These are phyloP conservation scores for Nakazawaea populi DNA, from an alignment of 805 yeast genomes.

Conservation along the genomic window DNA sequence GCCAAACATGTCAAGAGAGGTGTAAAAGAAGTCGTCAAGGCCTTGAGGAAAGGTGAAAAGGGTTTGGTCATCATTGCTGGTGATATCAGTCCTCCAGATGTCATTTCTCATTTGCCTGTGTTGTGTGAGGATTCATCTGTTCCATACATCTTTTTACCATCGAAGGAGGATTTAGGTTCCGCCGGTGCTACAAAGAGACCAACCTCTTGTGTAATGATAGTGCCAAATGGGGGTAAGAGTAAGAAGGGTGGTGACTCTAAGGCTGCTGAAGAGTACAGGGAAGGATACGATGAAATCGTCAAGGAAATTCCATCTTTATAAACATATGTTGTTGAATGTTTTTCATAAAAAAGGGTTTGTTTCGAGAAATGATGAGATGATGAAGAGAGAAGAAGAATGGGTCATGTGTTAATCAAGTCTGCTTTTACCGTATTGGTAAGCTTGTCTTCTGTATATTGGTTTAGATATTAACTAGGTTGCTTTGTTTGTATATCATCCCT, in stretches of 20 bases:
- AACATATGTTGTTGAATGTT: not conserved
- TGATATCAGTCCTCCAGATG: slow-evolving; percentile 96
- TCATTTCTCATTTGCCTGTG: slow-evolving; percentile 94
- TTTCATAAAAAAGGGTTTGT: not conserved
- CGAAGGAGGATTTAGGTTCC: slow-evolving; percentile 96
- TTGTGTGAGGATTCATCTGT: slow-evolving; percentile 92
- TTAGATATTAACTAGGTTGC: not conserved
- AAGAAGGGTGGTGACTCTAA: slow-evolving; percentile 64
- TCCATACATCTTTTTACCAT: slow-evolving; percentile 90
- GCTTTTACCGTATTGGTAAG: not conserved
- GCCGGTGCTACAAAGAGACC: slow-evolving; percentile 99
- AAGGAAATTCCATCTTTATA: slow-evolving; percentile 68
- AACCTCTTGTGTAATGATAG: slow-evolving; percentile 94
- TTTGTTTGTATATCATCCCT: no score
- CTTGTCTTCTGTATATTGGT: not conserved
- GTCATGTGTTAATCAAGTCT: not conserved
- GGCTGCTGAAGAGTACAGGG: slow-evolving; percentile 84
- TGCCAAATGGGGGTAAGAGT: slow-evolving; percentile 89
- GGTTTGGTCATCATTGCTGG: slow-evolving; percentile 97
- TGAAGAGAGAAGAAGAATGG: not conserved
- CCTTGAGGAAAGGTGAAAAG: slow-evolving; percentile 95
- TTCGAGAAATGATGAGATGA: not conserved
- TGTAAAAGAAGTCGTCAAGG: slow-evolving; percentile 97
- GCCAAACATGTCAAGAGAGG: slow-evolving; percentile 98
- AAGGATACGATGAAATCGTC: slow-evolving; percentile 86